phyloP scores from a whole-genome alignment of 495 filamentous ascomycete genomes.

The Podospora pseudopauciseta region DNA sequence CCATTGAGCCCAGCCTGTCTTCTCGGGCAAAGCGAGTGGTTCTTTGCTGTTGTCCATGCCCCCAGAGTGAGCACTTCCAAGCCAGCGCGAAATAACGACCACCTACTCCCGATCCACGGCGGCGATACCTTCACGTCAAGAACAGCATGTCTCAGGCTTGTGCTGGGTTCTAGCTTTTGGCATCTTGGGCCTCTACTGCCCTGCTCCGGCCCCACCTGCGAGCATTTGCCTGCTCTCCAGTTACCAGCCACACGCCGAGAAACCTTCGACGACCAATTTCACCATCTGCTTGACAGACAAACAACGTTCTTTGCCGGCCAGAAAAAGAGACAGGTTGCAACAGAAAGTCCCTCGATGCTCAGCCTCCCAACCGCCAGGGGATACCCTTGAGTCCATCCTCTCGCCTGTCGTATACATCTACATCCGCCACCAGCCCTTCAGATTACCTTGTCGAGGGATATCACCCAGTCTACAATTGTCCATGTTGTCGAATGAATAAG shows the following conservation, averaged over 20 bases:
- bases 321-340: neutral
- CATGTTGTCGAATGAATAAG: constrained; percentile 23
- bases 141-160: constrained; percentile 48
- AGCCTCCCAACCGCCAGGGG: neutral
- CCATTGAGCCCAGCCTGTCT: neutral
- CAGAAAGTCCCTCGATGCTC: constrained; percentile 16
- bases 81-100: constrained; percentile 7
- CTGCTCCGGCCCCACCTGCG: constrained; percentile 19
- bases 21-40: neutral
- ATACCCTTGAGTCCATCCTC: neutral
- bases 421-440: neutral
- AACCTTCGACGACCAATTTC: neutral
- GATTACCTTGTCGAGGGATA: neutral
- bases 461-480: constrained; percentile 8
- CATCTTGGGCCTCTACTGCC: constrained; percentile 39
- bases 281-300: neutral
- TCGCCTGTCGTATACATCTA: constrained; percentile 1
- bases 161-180: constrained; percentile 48
- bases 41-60: constrained; percentile 14
- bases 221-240: constrained; percentile 6
- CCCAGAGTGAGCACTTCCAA: constrained; percentile 10
- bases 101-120: neutral
- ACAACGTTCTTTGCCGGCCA: neutral
- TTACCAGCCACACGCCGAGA: neutral
- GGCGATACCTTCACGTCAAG: constrained; percentile 37